Conservation (phyloP, 1,284 basidiomycete species). For the Cryptococcus sp. region DNA sequence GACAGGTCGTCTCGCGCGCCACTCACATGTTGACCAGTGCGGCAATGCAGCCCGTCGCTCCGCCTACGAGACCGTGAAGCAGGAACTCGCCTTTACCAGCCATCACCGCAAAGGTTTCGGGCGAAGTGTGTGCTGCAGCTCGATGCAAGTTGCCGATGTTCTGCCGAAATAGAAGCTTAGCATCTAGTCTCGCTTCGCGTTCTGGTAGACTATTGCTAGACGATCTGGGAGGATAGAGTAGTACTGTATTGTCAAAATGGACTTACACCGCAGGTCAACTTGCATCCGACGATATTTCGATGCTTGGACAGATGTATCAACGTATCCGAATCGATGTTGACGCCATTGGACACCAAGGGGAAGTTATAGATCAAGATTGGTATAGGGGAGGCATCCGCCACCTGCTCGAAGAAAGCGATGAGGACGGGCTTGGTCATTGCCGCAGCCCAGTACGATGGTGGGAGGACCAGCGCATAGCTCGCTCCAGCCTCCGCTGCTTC, state of each 20-base stretch:
- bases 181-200: not conserved
- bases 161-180: conserved; percentile 5
- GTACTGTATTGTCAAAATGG: not conserved
- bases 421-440: conserved; percentile 21
- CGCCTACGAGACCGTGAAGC: conserved; percentile 21
- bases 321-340: conserved; percentile 23
- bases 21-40: conserved; percentile 23
- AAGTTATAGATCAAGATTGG: conserved; percentile 27
- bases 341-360: conserved; percentile 23
- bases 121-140: conserved; percentile 12
- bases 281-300: conserved; percentile 20
- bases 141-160: conserved; percentile 33
- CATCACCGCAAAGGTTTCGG: conserved; percentile 16
- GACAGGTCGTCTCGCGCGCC: not conserved
- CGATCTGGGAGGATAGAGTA: not conserved
- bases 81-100: conserved; percentile 22
- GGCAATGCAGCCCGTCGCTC: conserved; percentile 15
- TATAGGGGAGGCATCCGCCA: conserved; percentile 20
- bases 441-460: conserved; percentile 24
- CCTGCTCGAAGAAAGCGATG: conserved; percentile 13
- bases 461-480: conserved; percentile 22
- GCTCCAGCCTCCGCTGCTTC: conserved; percentile 21
- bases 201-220: too few species aligned
- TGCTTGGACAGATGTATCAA: conserved; percentile 21
- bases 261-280: conserved; percentile 23